These are phyloP conservation scores for Thielaviopsis punctulata DNA, from an alignment of 2,329 filamentous ascomycete genomes.

Conservation along the genomic window DNA sequence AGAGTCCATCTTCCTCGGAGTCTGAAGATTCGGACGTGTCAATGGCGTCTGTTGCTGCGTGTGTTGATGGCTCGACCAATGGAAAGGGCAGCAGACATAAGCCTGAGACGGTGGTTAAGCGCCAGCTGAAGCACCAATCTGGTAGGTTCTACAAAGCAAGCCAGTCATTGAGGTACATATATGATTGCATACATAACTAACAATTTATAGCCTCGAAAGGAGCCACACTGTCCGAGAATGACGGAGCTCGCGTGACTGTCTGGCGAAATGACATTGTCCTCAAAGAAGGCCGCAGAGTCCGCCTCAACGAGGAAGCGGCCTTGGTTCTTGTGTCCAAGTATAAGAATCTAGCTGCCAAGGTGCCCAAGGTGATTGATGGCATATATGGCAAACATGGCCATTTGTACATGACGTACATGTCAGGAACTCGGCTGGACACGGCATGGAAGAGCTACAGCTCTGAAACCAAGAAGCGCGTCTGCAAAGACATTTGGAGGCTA, in stretches of 20 bases:
- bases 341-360: not conserved
- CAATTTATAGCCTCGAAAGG: not conserved
- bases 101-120: not conserved
- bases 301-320: not conserved
- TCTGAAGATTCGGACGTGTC: not conserved
- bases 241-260: not conserved
- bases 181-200: not conserved
- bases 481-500: not conserved
- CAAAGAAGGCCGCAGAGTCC: conserved; percentile 2
- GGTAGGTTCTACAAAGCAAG: not conserved
- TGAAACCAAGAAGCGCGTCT: not conserved
- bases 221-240: not conserved
- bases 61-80: not conserved
- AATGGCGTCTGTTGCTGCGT: not conserved
- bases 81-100: not conserved
- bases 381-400: not conserved
- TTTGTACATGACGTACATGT: conserved; percentile 2
- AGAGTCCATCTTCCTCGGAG: not conserved
- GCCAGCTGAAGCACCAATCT: not conserved
- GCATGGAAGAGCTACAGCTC: not conserved
- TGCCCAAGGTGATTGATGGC: not conserved
- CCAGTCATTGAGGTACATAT: no score
- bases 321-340: conserved; percentile 1
- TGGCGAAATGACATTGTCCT: not conserved
- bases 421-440: not conserved